Evolutionary conservation across 2,329 filamentous ascomycete species (phyloP).

Genomic region (Akanthomyces muscarius): DNA sequence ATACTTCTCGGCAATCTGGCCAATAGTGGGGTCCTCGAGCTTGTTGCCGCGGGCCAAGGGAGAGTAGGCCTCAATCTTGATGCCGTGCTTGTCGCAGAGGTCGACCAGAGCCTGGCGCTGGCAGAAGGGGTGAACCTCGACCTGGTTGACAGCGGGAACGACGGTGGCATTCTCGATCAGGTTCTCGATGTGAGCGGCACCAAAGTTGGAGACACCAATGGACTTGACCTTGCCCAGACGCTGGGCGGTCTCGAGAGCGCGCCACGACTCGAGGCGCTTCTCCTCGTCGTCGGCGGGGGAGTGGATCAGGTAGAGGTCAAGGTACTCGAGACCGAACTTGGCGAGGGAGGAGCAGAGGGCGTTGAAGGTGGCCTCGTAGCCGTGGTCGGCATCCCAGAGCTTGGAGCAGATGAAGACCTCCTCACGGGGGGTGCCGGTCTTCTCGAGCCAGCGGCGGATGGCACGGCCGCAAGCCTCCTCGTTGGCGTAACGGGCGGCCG

Average conservation of each 20-base stretch:
- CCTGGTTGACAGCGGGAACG: slow-evolving; percentile 69
- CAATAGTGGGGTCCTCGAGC: slow-evolving; percentile 62
- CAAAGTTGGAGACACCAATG: slow-evolving; percentile 79
- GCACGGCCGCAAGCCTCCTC: slow-evolving; percentile 67
- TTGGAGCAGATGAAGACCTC: slow-evolving; percentile 66
- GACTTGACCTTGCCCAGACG: slow-evolving; percentile 59
- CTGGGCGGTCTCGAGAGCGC: slow-evolving; percentile 63
- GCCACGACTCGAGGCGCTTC: slow-evolving; percentile 69
- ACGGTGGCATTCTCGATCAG: slow-evolving; percentile 54
- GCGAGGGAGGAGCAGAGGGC: slow-evolving; percentile 61
- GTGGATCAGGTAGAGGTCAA: slow-evolving; percentile 69
- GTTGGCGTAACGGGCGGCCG: slow-evolving; percentile 57
- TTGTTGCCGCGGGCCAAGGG: slow-evolving; percentile 66
- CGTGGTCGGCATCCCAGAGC: slow-evolving; percentile 55
- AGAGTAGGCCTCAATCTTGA: slow-evolving; percentile 58
- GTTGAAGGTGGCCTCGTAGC: slow-evolving; percentile 49
- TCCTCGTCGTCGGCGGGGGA: slow-evolving; percentile 62
- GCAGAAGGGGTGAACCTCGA: slow-evolving; percentile 73
- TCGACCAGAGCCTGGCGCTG: slow-evolving; percentile 57
- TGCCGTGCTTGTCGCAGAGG: slow-evolving; percentile 53
- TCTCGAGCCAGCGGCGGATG: slow-evolving; percentile 64
- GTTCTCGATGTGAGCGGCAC: slow-evolving; percentile 55
- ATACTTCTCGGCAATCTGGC: slow-evolving; percentile 64
- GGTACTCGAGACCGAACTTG: slow-evolving; percentile 63
- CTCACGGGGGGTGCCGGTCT: slow-evolving; percentile 59